Base-by-base conservation (phyloP, 78 protist genomes). In the Emiliania huxleyi region DNA sequence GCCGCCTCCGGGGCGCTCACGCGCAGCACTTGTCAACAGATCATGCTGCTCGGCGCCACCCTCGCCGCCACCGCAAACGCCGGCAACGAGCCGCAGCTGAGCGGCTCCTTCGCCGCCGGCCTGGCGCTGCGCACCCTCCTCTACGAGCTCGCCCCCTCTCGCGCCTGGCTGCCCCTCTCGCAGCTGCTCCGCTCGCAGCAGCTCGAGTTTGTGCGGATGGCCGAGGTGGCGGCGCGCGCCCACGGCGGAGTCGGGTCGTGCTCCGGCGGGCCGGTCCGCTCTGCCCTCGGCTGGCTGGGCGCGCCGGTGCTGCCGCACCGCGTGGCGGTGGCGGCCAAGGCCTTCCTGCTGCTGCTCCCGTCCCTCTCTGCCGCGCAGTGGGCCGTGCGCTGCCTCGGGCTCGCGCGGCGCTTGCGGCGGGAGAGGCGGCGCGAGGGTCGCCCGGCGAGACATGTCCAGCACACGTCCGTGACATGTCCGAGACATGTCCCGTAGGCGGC, bases 41-140 rank as follows among this genome's bases (percentile, higher is more conserved):
- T n/a, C n/a, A n/a, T 44, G 40, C 37, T 81, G 56, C 55, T 44
- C 55, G 89, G 89, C 25, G 89, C 89, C 12, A 81, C 55, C 21
- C 6, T 29, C 37, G 0, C 56, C 40, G 35, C 89, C 12, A 11
- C n/a, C 26, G 33, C 56, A 22, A 19, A 23, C 19, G 26, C 52
- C 12, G 89, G 89, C 43, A 81, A 81, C 55, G 89, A 81, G 4
- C 89, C 89, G 37, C 12, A 12, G 23, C 35, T 81, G 23, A 6
- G 40, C 56, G 55, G 56, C 40, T 81, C 89, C 19, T 81, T 81
- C 38, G 89, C 89, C 8, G 52, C 89, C 15, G 89, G 89, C 56
- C n/a, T 81, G 22, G 35, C 89, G 19, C 38, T 44, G 15, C 56
- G 55, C 12, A 0, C 44, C 15, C 40, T 44, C 18, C 25, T 1